Evolutionary conservation across 1,284 basidiomycete species (phyloP), one percentile per base, ranked within the genome.

Genomic region (Mycena sp.): DNA sequence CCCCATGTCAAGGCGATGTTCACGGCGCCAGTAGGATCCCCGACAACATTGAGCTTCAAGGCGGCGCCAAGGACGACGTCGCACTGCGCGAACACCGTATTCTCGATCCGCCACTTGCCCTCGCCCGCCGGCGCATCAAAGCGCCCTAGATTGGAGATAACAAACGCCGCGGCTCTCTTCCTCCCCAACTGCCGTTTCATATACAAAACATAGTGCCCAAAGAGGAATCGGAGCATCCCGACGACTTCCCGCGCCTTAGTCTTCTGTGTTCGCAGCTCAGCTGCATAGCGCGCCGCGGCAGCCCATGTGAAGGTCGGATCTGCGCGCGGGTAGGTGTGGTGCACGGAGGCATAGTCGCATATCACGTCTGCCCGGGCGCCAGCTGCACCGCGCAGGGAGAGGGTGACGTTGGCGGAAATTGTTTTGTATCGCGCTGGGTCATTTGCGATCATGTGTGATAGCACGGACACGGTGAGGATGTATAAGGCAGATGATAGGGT

Each of bases 141-240:
- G 16, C 71, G 69, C 6, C 79, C 79, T 10, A 78, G 40, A 59
- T 81, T 81, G 14, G 79, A 80, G 26, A 80, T 28, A 64, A 74
- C 73, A 11, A 80, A 61, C 14, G 71, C 76, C 2, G 23, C 52
- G 2, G 61, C 56, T 26, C 79, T 72, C 68, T 77, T 77, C 64
- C 68, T 69, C 10, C 77, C 77, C 10, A 78, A 63, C 54, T 72
- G 71, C 2, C 69, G 70, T 45, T 67, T 63, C 46, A 76, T 69
- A 63, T 68, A 80, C 6, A 58, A 59, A 7, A 70, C 73, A 64
- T 75, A 77, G 12, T 73, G 67, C 10, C 76, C 77, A 44, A 63
- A 71, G 14, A 80, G 67, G 44, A 72, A 76, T 50, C 72, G 74
- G 25, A 82, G 67, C 69, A 77, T 65, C 17, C 80, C 81, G 14